Evolutionary conservation across 176 grass and related monocot species (phyloP).

Genomic region (Thalia dealbata): DNA sequence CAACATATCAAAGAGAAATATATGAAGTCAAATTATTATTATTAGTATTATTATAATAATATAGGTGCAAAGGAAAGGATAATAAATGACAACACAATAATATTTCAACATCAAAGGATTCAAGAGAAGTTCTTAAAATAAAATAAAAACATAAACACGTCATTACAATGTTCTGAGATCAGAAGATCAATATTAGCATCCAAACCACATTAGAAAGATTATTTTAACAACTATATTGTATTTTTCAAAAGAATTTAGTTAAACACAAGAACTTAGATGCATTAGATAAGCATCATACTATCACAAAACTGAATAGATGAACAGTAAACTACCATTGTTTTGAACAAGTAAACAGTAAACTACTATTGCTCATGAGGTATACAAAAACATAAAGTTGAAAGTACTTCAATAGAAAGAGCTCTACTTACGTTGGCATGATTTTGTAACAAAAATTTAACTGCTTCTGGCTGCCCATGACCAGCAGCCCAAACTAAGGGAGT

Average conservation of each 20-base stretch:
- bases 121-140: neutral
- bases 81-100: neutral
- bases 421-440: constrained; percentile 55
- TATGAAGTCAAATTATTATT: too few species aligned
- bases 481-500: constrained; percentile 82
- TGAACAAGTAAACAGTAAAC: too few species aligned
- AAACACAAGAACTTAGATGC: neutral
- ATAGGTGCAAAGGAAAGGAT: neutral
- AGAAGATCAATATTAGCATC: too few species aligned
- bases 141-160: neutral
- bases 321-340: too few species aligned
- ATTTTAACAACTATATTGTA: neutral
- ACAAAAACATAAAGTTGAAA: constrained; percentile 1
- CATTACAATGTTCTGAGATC: too few species aligned
- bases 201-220: neutral
- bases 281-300: too few species aligned
- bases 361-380: too few species aligned
- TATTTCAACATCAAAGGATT: neutral
- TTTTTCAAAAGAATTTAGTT: neutral
- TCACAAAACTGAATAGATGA: too few species aligned
- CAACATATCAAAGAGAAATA: neutral
- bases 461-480: constrained; percentile 55
- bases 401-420: neutral
- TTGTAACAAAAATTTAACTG: constrained; percentile 65
- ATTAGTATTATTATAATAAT: too few species aligned